phyloP scores from a whole-genome alignment of 768 basidiomycete species.

The Auricularia cornea region DNA sequence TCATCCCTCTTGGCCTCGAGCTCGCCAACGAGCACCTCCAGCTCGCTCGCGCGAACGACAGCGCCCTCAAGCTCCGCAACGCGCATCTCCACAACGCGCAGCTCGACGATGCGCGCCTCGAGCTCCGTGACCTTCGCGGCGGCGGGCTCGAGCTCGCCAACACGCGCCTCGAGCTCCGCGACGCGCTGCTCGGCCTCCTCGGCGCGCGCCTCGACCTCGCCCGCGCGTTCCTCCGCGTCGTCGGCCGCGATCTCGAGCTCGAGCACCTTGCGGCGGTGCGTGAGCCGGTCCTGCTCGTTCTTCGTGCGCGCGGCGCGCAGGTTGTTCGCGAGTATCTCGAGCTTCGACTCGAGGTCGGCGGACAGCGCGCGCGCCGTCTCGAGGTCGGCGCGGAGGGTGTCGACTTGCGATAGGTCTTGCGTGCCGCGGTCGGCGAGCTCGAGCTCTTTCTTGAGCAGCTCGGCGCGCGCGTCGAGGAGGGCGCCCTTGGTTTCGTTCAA shows the following conservation, averaged over 20 bases:
- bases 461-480: background rate
- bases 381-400: background rate
- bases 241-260: background rate
- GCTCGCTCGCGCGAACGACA: background rate
- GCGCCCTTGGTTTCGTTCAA: background rate
- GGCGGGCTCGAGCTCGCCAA: background rate
- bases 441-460: background rate
- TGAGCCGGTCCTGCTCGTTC: background rate
- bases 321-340: background rate
- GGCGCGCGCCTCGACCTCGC: background rate
- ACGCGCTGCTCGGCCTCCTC: background rate
- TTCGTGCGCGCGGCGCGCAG: background rate
- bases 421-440: background rate
- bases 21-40: background rate
- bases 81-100: background rate
- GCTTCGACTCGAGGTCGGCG: background rate
- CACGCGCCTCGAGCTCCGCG: background rate
- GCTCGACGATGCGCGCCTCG: background rate
- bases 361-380: background rate
- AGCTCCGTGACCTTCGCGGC: background rate
- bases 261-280: background rate
- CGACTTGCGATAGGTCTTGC: background rate
- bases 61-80: background rate
- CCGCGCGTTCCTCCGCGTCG: background rate
- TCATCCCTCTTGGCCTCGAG: background rate